phyloP scores from a whole-genome alignment of 495 filamentous ascomycete genomes.

The Xylona heveae region DNA sequence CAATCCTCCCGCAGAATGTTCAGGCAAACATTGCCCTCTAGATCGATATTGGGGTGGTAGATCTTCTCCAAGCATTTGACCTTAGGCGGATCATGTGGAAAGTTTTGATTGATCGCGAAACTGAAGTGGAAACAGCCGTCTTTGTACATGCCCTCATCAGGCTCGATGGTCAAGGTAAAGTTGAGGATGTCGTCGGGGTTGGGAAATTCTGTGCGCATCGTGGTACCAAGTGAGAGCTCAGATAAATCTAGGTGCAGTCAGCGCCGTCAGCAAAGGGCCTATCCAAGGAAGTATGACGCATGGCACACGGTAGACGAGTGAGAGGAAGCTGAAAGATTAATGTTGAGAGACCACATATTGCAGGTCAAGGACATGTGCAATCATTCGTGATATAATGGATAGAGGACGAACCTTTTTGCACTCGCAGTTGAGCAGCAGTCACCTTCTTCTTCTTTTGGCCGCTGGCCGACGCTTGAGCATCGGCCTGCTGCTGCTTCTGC shows the following conservation, averaged over 20 bases:
- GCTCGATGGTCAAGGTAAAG: slow-evolving; percentile 82
- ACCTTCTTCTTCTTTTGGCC: slow-evolving; percentile 93
- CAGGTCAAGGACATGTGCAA: background rate
- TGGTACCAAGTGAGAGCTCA: slow-evolving; percentile 71
- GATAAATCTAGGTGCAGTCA: slow-evolving; percentile 47
- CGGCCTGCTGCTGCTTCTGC: slow-evolving; percentile 88
- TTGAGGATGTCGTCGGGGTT: slow-evolving; percentile 93
- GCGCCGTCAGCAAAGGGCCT: too few relatives aligned
- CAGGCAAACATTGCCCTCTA: slow-evolving; percentile 92
- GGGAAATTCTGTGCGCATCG: slow-evolving; percentile 84
- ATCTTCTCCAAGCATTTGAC: slow-evolving; percentile 97
- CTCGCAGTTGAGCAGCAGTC: slow-evolving; percentile 82
- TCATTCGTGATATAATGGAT: background rate
- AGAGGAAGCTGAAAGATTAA: slow-evolving; percentile 1
- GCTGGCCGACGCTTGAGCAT: slow-evolving; percentile 77
- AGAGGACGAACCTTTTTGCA: slow-evolving; percentile 62
- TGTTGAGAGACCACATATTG: background rate
- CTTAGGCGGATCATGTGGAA: slow-evolving; percentile 94
- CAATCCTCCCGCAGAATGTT: slow-evolving; percentile 96
- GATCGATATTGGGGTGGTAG: slow-evolving; percentile 96
- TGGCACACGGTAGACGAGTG: too few relatives aligned
- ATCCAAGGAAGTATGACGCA: too few relatives aligned
- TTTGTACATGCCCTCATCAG: slow-evolving; percentile 97
- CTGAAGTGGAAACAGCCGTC: slow-evolving; percentile 74
- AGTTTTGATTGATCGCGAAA: slow-evolving; percentile 83